Percentiles rank a stretch among this genome's conserved stretches.
phyloP scores from a whole-genome alignment of 495 filamentous ascomycete genomes.

The Xylaria nigripes region DNA sequence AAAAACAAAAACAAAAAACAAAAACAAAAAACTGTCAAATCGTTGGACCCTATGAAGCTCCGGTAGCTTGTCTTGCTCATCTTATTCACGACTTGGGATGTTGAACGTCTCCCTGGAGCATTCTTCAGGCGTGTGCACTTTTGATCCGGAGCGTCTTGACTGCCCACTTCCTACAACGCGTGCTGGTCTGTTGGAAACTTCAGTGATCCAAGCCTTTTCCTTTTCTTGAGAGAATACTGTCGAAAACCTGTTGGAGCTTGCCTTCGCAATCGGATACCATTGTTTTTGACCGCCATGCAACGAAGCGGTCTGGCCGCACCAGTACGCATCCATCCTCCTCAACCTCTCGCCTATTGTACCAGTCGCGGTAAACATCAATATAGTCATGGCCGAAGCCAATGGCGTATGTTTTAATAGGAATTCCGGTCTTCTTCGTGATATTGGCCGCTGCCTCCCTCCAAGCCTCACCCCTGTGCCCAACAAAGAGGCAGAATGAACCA shows the following conservation, averaged over 20 bases:
- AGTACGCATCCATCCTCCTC: slow-evolving; percentile 47
- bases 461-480: slow-evolving; percentile 41
- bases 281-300: slow-evolving; percentile 32
- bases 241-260: slow-evolving; percentile 22
- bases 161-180: not conserved
- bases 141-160: no score
- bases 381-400: slow-evolving; percentile 45
- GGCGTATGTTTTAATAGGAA: slow-evolving; percentile 34
- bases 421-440: slow-evolving; percentile 23
- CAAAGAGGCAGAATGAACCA: slow-evolving; percentile 40
- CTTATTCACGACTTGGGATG: no score
- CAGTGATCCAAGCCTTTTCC: no score
- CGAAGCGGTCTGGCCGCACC: slow-evolving; percentile 41
- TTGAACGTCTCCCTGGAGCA: no score
- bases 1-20: no score
- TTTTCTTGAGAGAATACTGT: slow-evolving; percentile 11
- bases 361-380: slow-evolving; percentile 47
- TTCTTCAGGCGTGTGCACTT: no score
- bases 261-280: slow-evolving; percentile 21
- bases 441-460: slow-evolving; percentile 41
- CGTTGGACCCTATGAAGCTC: no score
- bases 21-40: no score
- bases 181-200: no score
- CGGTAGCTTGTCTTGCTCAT: no score
- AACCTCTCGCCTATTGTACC: slow-evolving; percentile 37